Percentiles rank a stretch among this genome's conserved stretches.
Conservation (phyloP, 2,329 filamentous ascomycete species). For the Xylaria polymorpha region DNA sequence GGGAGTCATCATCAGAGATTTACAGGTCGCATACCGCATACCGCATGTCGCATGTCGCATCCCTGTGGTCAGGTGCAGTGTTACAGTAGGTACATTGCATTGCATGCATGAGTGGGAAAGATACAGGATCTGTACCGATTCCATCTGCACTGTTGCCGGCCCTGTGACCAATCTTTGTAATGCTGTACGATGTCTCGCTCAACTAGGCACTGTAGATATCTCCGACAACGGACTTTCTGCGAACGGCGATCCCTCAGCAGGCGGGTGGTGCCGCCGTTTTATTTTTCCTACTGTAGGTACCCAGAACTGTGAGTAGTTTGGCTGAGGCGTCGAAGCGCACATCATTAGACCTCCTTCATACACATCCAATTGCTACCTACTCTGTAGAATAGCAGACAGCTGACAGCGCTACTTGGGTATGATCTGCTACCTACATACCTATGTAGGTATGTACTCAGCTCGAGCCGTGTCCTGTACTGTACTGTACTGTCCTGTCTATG, state of each 20-base stretch:
- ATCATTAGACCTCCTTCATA: no score
- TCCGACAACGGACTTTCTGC: conserved; percentile 30
- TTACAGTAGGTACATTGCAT: conserved; percentile 16
- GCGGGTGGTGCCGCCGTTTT: not conserved
- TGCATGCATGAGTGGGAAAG: not conserved
- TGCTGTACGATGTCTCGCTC: not conserved
- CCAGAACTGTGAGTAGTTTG: not conserved
- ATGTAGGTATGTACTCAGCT: no score
- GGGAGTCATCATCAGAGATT: conserved; percentile 4
- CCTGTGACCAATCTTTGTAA: conserved; percentile 31
- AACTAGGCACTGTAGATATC: conserved; percentile 1
- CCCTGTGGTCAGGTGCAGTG: conserved; percentile 5
- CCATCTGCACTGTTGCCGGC: conserved; percentile 16
- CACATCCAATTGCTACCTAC: no score
- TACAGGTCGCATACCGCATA: not conserved
- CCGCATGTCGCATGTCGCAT: not conserved
- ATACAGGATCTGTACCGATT: no score
- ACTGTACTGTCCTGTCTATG: no score
- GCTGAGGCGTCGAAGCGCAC: not conserved
- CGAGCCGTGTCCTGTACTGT: not conserved
- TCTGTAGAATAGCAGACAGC: no score
- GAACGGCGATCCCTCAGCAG: not conserved
- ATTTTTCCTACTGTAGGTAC: not conserved
- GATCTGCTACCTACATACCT: no score
- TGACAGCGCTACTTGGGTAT: no score